Base-by-base conservation (phyloP, 2,329 filamentous ascomycete genomes). In the Aureobasidium mangrovei region DNA sequence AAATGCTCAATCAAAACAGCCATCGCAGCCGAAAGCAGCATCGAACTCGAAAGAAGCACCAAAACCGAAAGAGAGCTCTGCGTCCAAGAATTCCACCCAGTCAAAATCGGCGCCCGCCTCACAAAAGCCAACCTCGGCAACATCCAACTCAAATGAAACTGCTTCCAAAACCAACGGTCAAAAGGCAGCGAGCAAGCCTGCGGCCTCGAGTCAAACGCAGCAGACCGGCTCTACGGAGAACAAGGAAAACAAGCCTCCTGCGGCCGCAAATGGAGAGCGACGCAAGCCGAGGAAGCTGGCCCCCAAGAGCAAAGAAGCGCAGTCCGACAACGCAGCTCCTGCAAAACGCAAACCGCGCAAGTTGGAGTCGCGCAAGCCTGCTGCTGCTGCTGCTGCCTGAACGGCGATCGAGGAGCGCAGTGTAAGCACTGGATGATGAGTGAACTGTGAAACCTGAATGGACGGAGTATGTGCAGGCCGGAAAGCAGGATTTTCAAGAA, bases 271-370 rank as follows among this genome's bases (percentile, higher is more conserved):
- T 5, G 46, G 43, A 12, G 57, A 59, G 28, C 57, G 55, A 31
- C 39, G 57, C 28, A 66, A 65, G 52, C 65, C 64, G 1, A 63
- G 63, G 27, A 67, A 67, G 33, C 26, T 67, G 38, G 54, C 55
- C 7, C 33, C 59, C 3, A 64, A 60, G 41, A 56, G 53, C 35
- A 53, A 52, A 7, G 57, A 43, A 45, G 43, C 55, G 9, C 47
- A 57, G 40, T 39, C 31, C 40, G 41, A 35, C 9, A 41, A 51
- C 7, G n/a, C 39, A 28, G n/a, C 48, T 28, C 8, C 38, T 9
- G 31, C 48, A 57, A 12, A 65, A 60, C 42, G 56, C 60, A 4
- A 18, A 18, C 65, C 65, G 2, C 55, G 64, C 3, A 67, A 67
- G 39, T 40, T 67, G 0, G 62, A 65, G 36, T 43, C 58, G 6